Base-by-base conservation (phyloP, 1,284 basidiomycete genomes). In the Pascua guehoae region DNA sequence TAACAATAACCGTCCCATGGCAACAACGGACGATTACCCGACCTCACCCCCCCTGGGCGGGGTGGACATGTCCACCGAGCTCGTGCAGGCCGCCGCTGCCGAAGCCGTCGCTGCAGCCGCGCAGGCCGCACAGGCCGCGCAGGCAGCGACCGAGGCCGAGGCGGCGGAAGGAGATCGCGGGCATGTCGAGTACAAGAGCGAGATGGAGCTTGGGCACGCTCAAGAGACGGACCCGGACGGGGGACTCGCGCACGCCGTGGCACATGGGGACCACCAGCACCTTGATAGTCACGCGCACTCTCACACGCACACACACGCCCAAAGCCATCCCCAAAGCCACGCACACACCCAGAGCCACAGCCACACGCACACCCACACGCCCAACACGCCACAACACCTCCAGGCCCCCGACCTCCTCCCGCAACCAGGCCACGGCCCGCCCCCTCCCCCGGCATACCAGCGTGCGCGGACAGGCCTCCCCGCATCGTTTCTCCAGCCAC, bases 41-140 rank as follows among this genome's bases (percentile, higher is more conserved):
- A 66, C 61, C 17, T 59, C 58, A 47, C 59, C 57, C 45, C 51
- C 56, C n/a, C 41, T 62, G 17, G 49, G 53, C 18, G 62, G 50
- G 36, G 54, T 60, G 58, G 70, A 70, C 58, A 68, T 72, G 62
- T 63, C 67, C 36, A 56, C 59, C 16, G 69, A 71, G 51, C 60
- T 71, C 3, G 71, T 62, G 11, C 67, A 70, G 53, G 68, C 71
- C 51, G 70, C 68, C 5, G 69, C 70, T 2, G 70, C 68, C 12
- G 66, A 71, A 51, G 70, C 68, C 9, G 66, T 66, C 36, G 66
- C 66, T 1, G 60, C 60, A 5, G 64, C 66, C 18, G 55, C 59
- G 14, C 41, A 49, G 48, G 54, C 51, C 12, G 56, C 49, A 12
- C 49, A 53, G 37, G 45, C 39, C 44, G 24, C 54, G 40, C 40